These are phyloP conservation scores for Clitopilus passeckerianus DNA, from an alignment of 768 basidiomycete genomes.

Conservation along the genomic window DNA sequence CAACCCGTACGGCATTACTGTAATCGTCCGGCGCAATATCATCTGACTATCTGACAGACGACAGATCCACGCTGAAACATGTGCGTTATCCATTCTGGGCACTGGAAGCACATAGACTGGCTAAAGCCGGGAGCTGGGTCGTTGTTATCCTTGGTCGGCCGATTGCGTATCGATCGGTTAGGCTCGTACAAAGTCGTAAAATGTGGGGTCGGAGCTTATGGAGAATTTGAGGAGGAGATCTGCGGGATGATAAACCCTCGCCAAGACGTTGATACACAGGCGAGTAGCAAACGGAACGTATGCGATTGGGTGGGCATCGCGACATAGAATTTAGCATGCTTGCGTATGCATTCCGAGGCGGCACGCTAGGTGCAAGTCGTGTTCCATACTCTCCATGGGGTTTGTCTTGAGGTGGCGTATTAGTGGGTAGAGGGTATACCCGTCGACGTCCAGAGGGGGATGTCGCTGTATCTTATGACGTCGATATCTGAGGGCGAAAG, in stretches of 20 bases:
- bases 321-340: too few relatives aligned
- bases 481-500: too few relatives aligned
- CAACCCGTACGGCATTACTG: neutral
- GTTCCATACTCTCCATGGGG: too few relatives aligned
- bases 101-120: neutral
- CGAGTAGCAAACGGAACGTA: neutral
- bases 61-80: neutral
- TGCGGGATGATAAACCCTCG: neutral
- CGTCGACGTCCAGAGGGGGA: too few relatives aligned
- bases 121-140: neutral
- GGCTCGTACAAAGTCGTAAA: neutral
- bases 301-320: neutral
- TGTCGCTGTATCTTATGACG: too few relatives aligned
- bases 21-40: neutral
- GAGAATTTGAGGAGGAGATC: neutral
- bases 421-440: too few relatives aligned
- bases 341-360: too few relatives aligned
- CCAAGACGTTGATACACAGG: neutral
- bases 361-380: too few relatives aligned
- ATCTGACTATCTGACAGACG: neutral
- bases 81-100: neutral
- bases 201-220: neutral
- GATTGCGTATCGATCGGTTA: neutral
- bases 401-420: too few relatives aligned
- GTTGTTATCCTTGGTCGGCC: neutral